Evolutionary conservation across 148 eudicot genomes (phyloP).

Genomic region (Dianthus caryophyllus): DNA sequence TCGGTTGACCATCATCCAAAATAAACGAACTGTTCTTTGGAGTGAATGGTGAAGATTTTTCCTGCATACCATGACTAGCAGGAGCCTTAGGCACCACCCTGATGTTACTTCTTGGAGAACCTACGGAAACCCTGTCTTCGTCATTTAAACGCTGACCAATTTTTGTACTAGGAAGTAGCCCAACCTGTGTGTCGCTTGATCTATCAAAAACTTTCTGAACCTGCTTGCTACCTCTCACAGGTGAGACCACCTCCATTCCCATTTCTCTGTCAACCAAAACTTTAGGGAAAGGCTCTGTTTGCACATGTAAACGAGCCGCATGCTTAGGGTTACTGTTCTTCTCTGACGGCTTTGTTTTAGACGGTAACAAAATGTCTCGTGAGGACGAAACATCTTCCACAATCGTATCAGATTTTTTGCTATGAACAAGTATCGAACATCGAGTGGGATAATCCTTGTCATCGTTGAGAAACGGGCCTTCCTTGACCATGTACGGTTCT

Average conservation of each 20-base stretch:
- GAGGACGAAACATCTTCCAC: constrained; percentile 58
- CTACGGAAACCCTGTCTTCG: constrained; percentile 25
- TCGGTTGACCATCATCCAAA: constrained; percentile 29
- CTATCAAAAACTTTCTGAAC: constrained; percentile 28
- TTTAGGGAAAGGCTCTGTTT: constrained; percentile 14
- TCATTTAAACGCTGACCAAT: constrained; percentile 28
- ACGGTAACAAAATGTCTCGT: constrained; percentile 22
- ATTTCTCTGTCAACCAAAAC: constrained; percentile 37
- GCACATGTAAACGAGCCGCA: constrained; percentile 20
- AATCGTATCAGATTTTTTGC: constrained; percentile 57
- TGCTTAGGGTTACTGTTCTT: constrained; percentile 30
- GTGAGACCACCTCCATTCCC: constrained; percentile 36
- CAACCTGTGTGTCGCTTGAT: constrained; percentile 24
- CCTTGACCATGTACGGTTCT: constrained; percentile 96
- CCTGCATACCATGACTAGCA: constrained; percentile 22
- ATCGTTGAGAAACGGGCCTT: constrained; percentile 60
- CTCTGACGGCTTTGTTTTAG: constrained; percentile 27
- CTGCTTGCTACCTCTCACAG: constrained; percentile 36
- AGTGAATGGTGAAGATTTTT: constrained; percentile 31
- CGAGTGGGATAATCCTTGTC: constrained; percentile 70
- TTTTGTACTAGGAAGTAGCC: constrained; percentile 29
- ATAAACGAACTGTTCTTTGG: constrained; percentile 20
- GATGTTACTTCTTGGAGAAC: constrained; percentile 22
- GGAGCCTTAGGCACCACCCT: constrained; percentile 24
- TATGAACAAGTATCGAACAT: constrained; percentile 71